Base-by-base conservation (phyloP, 208 protist species). In the Strigomonas galati region DNA sequence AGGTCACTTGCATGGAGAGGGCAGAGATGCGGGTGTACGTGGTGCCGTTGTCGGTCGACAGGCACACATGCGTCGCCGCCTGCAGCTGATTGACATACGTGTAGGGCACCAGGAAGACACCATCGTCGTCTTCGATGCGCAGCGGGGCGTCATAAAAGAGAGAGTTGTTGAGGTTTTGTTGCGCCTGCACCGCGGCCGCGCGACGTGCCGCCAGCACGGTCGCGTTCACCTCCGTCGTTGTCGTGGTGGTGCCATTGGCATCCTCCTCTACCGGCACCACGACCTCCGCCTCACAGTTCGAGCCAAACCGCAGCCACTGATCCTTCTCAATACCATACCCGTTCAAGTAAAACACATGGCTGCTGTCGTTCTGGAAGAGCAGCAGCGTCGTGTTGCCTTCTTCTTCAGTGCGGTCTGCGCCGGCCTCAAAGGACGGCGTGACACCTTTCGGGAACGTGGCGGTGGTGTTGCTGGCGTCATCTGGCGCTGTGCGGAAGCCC, bases 301-400 rank as follows among this genome's bases (percentile, higher is more conserved):
- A 32, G 28, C 85, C 85, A 59, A 92, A 92, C 60, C 85, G 82
- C n/a, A 92, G 62, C 35, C 62, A 57, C 54, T 79, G 76, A 0
- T 76, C 81, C n/a, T 70, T 72, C 55, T 85, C 72, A 62, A 92
- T 83, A 67, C 73, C 85, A 64, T 87, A 88, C 48, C 85, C 85
- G 65, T 89, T 88, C 43, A 92, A 70, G 65, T 87, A 87, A 40
- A 81, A 81, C 52, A 84, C 75, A 71, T 77, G 65, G 55, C 76
- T 85, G 62, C 74, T 72, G 46, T 87, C 77, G 27, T 78, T 73
- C 9, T 76, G 73, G 59, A 78, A 63, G 14, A 92, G 62, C 56
- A 78, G 12, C 27, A 92, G 71, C 31, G 85, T 91, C 23, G 56
- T 58, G 68, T 91, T 85, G 26, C 79, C 84, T 28, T 83, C 81